A percentile compares a stretch with the other conserved stretches of the same genome.
Evolutionary conservation across 306 rosid genomes (phyloP).

Genomic region (Sechiopsis laciniata): DNA sequence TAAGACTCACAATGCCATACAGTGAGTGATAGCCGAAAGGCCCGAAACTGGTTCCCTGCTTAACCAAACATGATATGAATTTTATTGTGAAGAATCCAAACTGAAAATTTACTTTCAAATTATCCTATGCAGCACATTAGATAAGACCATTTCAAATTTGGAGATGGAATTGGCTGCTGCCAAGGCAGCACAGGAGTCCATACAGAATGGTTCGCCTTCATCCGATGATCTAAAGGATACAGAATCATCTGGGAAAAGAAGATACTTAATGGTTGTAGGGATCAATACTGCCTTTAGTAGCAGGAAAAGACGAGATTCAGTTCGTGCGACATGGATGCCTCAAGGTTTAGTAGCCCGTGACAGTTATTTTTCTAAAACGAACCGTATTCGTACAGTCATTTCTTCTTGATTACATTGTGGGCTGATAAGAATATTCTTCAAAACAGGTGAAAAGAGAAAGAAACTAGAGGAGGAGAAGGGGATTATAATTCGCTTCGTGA

Average conservation of each 20-base stretch:
- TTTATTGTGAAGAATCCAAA: not conserved
- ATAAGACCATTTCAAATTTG: slow-evolving; percentile 81
- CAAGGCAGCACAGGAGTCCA: slow-evolving; percentile 73
- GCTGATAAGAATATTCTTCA: slow-evolving; percentile 23
- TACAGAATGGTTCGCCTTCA: slow-evolving; percentile 60
- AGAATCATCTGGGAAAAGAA: slow-evolving; percentile 52
- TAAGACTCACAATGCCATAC: slow-evolving; percentile 66
- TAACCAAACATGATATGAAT: not conserved
- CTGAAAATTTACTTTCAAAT: not conserved
- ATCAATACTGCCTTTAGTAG: slow-evolving; percentile 97
- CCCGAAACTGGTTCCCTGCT: not conserved
- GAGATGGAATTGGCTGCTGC: slow-evolving; percentile 97
- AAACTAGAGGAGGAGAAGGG: slow-evolving; percentile 98
- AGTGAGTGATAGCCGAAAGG: slow-evolving; percentile 40
- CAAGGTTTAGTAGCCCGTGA: slow-evolving; percentile 52
- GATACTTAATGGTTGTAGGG: slow-evolving; percentile 84
- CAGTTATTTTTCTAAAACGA: not conserved
- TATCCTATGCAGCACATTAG: slow-evolving; percentile 52
- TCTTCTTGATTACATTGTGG: slow-evolving; percentile 5
- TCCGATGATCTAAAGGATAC: slow-evolving; percentile 40
- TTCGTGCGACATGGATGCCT: slow-evolving; percentile 95
- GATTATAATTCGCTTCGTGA: slow-evolving; percentile 77
- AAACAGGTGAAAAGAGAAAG: slow-evolving; percentile 81
- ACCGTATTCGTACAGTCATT: not conserved
- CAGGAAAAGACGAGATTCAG: slow-evolving; percentile 92